Conservation (phyloP, 805 yeast species). For the Metschnikowia hibisci region DNA sequence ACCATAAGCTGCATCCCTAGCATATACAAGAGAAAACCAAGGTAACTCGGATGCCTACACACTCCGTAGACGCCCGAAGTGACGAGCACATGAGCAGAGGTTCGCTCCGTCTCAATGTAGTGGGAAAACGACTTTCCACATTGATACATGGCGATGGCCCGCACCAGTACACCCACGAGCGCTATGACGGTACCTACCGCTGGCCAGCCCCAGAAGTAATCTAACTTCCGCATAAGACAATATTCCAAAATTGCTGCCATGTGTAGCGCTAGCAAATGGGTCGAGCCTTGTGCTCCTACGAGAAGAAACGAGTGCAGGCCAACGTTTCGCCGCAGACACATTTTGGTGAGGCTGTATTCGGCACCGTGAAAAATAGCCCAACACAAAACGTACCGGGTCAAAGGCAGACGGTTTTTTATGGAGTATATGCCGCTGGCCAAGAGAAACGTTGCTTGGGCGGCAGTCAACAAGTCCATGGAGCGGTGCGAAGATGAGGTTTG, state of each 20-base stretch:
- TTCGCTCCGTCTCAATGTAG: constrained; percentile 18
- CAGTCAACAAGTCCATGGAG: not conserved
- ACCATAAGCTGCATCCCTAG: constrained; percentile 30
- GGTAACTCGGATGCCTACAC: constrained; percentile 37
- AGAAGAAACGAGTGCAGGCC: constrained; percentile 30
- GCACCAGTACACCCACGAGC: constrained; percentile 22
- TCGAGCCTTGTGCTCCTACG: constrained; percentile 34
- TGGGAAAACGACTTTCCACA: constrained; percentile 38
- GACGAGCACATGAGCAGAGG: constrained; percentile 18
- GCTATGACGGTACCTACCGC: constrained; percentile 18
- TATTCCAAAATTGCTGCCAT: constrained; percentile 22
- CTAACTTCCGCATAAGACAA: constrained; percentile 8
- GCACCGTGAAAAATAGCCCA: constrained; percentile 21
- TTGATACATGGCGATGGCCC: constrained; percentile 29
- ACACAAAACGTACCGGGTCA: constrained; percentile 18
- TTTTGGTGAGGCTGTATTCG: constrained; percentile 27
- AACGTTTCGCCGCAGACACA: constrained; percentile 25
- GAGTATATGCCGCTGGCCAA: not conserved
- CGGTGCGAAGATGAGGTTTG: no score
- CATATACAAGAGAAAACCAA: constrained; percentile 34
- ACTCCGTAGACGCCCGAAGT: constrained; percentile 31
- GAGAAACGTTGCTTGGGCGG: constrained; percentile 1
- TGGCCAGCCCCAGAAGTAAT: constrained; percentile 5
- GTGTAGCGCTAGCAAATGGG: constrained; percentile 29
- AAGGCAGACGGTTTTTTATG: not conserved